A percentile compares a stretch with the other conserved stretches of the same genome.
Conservation (phyloP, 2,329 filamentous ascomycete genomes). For the Alternaria triticina region DNA sequence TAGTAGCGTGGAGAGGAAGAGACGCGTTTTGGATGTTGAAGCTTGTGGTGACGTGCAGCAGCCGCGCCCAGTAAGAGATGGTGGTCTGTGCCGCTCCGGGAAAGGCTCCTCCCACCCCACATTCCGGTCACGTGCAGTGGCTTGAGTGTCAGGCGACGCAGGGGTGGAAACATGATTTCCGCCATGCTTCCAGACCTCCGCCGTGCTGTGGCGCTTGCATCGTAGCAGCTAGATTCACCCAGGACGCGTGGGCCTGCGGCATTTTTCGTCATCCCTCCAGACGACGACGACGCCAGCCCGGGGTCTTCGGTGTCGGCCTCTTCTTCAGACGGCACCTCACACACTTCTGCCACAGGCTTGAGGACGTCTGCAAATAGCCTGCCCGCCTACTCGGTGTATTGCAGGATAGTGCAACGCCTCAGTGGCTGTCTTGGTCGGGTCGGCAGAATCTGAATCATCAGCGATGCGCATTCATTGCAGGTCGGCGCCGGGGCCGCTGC, state of each 20-base stretch:
- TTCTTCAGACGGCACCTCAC: neutral
- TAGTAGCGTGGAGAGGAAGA: slow-evolving; percentile 17
- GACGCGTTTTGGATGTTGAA: slow-evolving; percentile 12
- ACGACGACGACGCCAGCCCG: neutral
- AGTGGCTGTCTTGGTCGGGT: neutral
- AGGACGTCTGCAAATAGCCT: neutral
- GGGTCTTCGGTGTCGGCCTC: neutral
- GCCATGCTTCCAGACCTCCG: slow-evolving; percentile 11
- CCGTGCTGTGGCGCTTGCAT: slow-evolving; percentile 9
- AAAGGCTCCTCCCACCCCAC: slow-evolving; percentile 2
- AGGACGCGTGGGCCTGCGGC: slow-evolving; percentile 21
- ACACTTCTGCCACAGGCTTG: neutral
- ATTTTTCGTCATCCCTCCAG: slow-evolving; percentile 17
- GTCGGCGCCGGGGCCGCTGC: neutral
- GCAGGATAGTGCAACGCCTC: neutral
- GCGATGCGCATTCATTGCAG: slow-evolving; percentile 1
- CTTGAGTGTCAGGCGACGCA: neutral
- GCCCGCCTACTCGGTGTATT: too few relatives aligned
- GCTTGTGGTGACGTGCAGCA: slow-evolving; percentile 32
- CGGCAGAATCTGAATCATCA: slow-evolving; percentile 7
- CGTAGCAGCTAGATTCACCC: neutral
- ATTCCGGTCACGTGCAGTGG: slow-evolving; percentile 14
- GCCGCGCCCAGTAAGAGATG: slow-evolving; percentile 1
- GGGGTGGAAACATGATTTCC: slow-evolving; percentile 11
- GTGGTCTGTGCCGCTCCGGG: slow-evolving; percentile 14